phyloP scores from a whole-genome alignment of 768 basidiomycete species.

The Leucocoprinus sp. region DNA sequence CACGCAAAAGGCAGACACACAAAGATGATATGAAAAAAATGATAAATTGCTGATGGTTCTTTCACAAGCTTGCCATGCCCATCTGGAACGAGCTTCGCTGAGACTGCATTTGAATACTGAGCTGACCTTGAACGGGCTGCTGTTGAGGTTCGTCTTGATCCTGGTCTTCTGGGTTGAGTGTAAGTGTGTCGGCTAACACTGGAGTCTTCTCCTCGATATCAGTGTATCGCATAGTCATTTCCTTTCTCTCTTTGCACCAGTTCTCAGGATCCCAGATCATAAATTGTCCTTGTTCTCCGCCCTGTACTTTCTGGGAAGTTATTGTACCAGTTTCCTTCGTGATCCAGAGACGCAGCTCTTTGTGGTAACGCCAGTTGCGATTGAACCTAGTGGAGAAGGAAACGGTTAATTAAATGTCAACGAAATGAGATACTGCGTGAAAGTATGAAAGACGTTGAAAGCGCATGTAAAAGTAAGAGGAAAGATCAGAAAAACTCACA shows the following conservation, averaged over 20 bases:
- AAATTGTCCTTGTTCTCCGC: slow-evolving; percentile 83
- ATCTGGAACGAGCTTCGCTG: slow-evolving; percentile 42
- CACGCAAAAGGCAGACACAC: slow-evolving; percentile 6
- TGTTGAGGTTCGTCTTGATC: slow-evolving; percentile 4
- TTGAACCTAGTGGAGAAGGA: slow-evolving; percentile 53
- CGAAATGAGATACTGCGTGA: slow-evolving; percentile 2
- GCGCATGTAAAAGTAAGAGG: background rate
- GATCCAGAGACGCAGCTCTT: slow-evolving; percentile 76
- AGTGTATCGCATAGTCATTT: slow-evolving; percentile 66
- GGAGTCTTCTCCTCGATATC: slow-evolving; percentile 74
- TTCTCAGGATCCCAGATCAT: slow-evolving; percentile 84
- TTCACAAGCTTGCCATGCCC: slow-evolving; percentile 43
- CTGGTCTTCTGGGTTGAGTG: slow-evolving; percentile 16
- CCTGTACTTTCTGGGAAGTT: slow-evolving; percentile 68
- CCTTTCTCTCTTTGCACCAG: slow-evolving; percentile 71
- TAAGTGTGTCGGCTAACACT: slow-evolving; percentile 46
- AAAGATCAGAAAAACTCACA: slow-evolving; percentile 48
- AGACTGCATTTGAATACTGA: slow-evolving; percentile 29
- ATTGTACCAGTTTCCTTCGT: slow-evolving; percentile 81
- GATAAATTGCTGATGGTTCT: slow-evolving; percentile 6
- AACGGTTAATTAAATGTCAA: background rate
- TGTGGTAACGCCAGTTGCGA: slow-evolving; percentile 96
- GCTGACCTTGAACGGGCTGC: slow-evolving; percentile 23
- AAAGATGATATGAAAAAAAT: slow-evolving; percentile 12
- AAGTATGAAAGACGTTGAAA: slow-evolving; percentile 9